These are phyloP conservation scores for Colletotrichum trifolii DNA, from an alignment of 2,329 filamentous ascomycete genomes.

Conservation along the genomic window DNA sequence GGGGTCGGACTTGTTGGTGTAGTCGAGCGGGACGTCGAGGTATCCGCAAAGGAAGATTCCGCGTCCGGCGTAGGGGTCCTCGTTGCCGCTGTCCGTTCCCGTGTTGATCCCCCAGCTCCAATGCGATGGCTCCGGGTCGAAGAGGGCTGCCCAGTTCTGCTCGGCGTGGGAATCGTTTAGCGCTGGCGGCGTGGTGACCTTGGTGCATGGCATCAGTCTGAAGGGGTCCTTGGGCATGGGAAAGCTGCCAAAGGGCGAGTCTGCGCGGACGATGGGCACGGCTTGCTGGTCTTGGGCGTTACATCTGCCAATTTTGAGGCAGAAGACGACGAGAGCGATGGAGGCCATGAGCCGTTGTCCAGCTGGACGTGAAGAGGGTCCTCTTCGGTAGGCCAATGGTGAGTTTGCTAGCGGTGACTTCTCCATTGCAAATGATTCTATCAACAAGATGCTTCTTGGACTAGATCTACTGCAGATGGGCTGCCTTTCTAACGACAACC, in stretches of 20 bases:
- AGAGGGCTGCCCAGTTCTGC: slow-evolving; percentile 53
- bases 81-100: background rate
- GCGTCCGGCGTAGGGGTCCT: slow-evolving; percentile 50
- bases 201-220: slow-evolving; percentile 59
- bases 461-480: no score
- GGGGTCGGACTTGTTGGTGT: slow-evolving; percentile 55
- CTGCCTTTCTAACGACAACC: no score
- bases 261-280: background rate
- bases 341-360: no score
- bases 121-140: slow-evolving; percentile 54
- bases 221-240: slow-evolving; percentile 57
- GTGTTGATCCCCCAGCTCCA: slow-evolving; percentile 58
- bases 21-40: slow-evolving; percentile 60
- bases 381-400: no score
- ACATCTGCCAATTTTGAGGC: no score
- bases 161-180: slow-evolving; percentile 52
- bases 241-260: slow-evolving; percentile 46
- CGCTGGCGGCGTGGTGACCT: slow-evolving; percentile 50
- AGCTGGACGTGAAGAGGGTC: no score
- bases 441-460: no score
- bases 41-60: slow-evolving; percentile 61
- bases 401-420: no score
- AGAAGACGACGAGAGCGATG: no score
- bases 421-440: no score
- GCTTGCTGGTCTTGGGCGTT: no score